Evolutionary conservation across 2,329 filamentous ascomycete genomes (phyloP).

Genomic region (Aspergillus eucalypticola): DNA sequence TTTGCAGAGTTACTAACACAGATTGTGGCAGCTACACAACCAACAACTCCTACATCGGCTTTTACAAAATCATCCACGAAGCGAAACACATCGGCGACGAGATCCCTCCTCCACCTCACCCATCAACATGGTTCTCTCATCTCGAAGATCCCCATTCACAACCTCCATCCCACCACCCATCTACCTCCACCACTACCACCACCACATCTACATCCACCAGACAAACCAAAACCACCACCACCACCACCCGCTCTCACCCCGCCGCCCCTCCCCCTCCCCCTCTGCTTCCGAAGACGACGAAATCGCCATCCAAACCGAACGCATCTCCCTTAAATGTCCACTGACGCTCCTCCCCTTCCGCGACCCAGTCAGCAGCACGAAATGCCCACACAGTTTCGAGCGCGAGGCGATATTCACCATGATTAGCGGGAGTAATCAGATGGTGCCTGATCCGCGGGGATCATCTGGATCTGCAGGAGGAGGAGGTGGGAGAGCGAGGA

Average conservation of each 20-base stretch:
- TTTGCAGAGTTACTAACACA: too few relatives aligned
- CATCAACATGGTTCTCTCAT: conserved; percentile 63
- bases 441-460: conserved; percentile 23
- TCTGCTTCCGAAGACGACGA: conserved; percentile 38
- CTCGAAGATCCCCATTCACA: conserved; percentile 36
- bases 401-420: conserved; percentile 47
- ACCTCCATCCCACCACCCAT: not conserved
- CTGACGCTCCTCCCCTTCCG: conserved; percentile 49
- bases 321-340: conserved; percentile 49
- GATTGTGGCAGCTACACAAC: conserved; percentile 50
- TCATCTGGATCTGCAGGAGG: conserved; percentile 14
- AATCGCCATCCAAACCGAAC: conserved; percentile 48
- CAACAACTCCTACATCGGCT: conserved; percentile 62
- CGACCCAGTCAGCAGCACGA: conserved; percentile 50
- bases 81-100: conserved; percentile 57
- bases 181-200: not conserved
- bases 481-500: conserved; percentile 15
- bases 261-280: conserved; percentile 24
- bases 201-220: not conserved
- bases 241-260: conserved; percentile 17
- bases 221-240: not conserved
- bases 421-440: conserved; percentile 37
- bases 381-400: conserved; percentile 55
- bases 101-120: conserved; percentile 55
- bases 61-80: conserved; percentile 64